Evolutionary conservation across 2,329 filamentous ascomycete genomes (phyloP).

Genomic region (Claviceps cyperi): DNA sequence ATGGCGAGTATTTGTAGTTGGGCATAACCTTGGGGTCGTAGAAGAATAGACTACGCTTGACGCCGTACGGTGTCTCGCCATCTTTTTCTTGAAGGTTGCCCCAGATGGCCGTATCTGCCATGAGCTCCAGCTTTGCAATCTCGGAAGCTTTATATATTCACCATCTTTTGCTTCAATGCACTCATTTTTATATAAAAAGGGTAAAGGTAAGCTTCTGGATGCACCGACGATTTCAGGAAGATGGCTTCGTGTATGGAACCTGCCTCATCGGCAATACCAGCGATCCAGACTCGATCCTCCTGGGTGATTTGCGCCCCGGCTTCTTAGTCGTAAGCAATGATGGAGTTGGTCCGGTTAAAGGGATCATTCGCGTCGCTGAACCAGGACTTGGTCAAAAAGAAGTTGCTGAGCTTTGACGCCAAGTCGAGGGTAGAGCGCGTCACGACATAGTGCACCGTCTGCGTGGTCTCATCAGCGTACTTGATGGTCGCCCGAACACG

Average conservation of each 20-base stretch:
- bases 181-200: too few species aligned
- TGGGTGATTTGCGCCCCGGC: constrained; percentile 26
- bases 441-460: constrained; percentile 43
- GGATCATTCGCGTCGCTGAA: constrained; percentile 36
- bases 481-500: constrained; percentile 30
- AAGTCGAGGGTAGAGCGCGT: constrained; percentile 30
- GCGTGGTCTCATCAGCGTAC: constrained; percentile 31
- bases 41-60: constrained; percentile 42
- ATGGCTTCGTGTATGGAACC: constrained; percentile 42
- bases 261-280: constrained; percentile 45
- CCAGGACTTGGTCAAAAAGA: constrained; percentile 39
- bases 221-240: constrained; percentile 37
- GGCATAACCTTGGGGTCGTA: constrained; percentile 32
- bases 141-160: too few species aligned
- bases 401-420: constrained; percentile 32
- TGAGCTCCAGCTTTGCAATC: constrained; percentile 32
- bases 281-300: constrained; percentile 40
- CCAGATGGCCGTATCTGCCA: constrained; percentile 1
- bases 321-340: constrained; percentile 43
- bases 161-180: too few species aligned
- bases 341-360: constrained; percentile 37
- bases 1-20: constrained; percentile 27
- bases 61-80: constrained; percentile 14
- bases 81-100: not conserved
- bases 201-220: too few species aligned